Percentiles rank a stretch among this genome's conserved stretches.
Conservation (phyloP, 495 filamentous ascomycete species). For the Clavariopsis aquatica region DNA sequence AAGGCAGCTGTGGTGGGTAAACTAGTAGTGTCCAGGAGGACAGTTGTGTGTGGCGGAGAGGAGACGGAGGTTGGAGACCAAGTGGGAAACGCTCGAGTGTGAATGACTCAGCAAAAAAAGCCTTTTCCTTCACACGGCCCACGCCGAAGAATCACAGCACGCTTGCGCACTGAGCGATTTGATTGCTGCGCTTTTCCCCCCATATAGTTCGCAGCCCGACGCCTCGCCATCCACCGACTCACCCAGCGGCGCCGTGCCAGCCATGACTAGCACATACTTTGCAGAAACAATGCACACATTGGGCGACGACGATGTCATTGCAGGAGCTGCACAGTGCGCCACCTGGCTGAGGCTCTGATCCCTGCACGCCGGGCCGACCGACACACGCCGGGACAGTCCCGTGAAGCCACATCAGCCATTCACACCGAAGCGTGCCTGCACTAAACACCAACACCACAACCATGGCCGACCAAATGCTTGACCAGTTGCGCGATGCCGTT, state of each 20-base stretch:
- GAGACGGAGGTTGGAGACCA: not conserved
- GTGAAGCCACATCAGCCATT: slow-evolving; percentile 24
- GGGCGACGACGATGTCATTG: slow-evolving; percentile 8
- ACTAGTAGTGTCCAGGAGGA: slow-evolving; percentile 28
- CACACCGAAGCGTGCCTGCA: not conserved
- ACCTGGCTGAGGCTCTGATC: not conserved
- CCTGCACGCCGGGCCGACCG: not conserved
- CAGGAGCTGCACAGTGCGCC: not conserved
- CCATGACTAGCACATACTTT: not conserved
- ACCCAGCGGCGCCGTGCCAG: not conserved
- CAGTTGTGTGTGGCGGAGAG: slow-evolving; percentile 21
- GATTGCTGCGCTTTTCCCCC: not conserved
- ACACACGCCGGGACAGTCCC: not conserved
- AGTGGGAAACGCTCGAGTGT: not conserved
- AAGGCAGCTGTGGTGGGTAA: not conserved
- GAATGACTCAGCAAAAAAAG: slow-evolving; percentile 3
- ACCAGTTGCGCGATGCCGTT: slow-evolving; percentile 70
- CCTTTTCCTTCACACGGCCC: slow-evolving; percentile 17
- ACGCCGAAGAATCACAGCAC: not conserved
- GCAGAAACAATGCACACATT: not conserved
- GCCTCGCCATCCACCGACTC: not conserved
- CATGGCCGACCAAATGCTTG: slow-evolving; percentile 78
- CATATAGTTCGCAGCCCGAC: not conserved
- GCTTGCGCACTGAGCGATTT: not conserved
- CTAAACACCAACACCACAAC: not conserved